Base-by-base conservation (phyloP, 2,329 filamentous ascomycete species). In the Calonectria leucothoes region DNA sequence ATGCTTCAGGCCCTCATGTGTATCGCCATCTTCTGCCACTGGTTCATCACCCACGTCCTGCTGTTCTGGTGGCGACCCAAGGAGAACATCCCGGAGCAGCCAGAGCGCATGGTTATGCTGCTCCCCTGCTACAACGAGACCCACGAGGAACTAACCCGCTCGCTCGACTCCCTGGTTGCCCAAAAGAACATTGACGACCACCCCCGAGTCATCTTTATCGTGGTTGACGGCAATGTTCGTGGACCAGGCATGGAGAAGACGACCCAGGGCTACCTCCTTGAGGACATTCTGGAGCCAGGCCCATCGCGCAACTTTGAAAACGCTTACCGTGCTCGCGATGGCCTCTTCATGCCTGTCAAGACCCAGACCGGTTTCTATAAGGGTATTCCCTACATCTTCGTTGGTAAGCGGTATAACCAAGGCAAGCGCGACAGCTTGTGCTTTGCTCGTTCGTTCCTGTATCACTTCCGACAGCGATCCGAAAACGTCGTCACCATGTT, bases 61-160 rank as follows among this genome's bases (percentile, higher is more conserved):
- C 82, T 82, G 64, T 81, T 79, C 4, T 84, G 76, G 52, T 76
- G 77, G 67, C 74, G 74, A n/a, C 77, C 76, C 17, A 83, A 83
- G 66, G 83, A 84, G 17, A 75, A 80, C 6, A 52, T 81, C 0
- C 86, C 86, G 0, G 84, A 85, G 63, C 78, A 81, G 35, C 85
- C 83, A 0, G 87, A 89, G 76, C 83, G 83, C 63, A 82, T 88
- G 81, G 86, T 88, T 2, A 75, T 88, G 35, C 78, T 88, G 37
- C 81, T 89, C 6, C 87, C 87, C 1, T 89, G 87, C 79, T 89
- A 89, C 79, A 89, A 88, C 75, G 87, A 89, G 75, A 87, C 85
- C 0, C 77, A 81, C 8, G 81, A 87, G 6, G 87, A 89, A 73
- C 78, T 87, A 29, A 83, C 80, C 4, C 82, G 83, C 2, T 88